Base-by-base conservation (phyloP, 306 rosid genomes). In the Inga oerstediana region DNA sequence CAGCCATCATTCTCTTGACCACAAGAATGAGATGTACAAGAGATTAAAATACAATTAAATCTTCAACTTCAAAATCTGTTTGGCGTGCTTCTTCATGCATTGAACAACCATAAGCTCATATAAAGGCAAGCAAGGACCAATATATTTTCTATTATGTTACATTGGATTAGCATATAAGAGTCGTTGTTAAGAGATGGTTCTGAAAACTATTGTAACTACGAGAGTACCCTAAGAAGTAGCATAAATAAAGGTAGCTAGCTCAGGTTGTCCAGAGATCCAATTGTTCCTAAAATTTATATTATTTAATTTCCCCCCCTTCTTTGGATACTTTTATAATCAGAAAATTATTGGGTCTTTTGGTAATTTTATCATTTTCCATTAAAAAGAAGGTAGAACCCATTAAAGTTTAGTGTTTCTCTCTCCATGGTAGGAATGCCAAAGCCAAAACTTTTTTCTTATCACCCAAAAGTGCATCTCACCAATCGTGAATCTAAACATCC, bases 1-100 rank as follows among this genome's bases (percentile, higher is more conserved):
- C 17, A 70, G 82, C 48, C 71, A 72, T 46, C 75, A 65, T 75
- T 54, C 37, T 77, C 77, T 43, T 64, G 74, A 49, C 72, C 43
- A 64, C 44, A 46, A 8, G 19, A 24, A 41, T 70, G 10, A 41
- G 52, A 70, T 1, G 43, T 9, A 39, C 15, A 8, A 68, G 48
- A 68, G 11, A 43, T n/a, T 39, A 69, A 20, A 69, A 69, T 20
- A 69, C 51, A 39, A 39, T 2, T 41, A 2, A 24, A 70, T 70
- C 52, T 20, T 41, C 48, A n/a, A 43, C 43, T 41, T 70, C 19
- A 19, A 22, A 70, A 41, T 45, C 75, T 20, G 75, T 41, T 70
- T 12, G 4, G 34, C 5, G 3, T 41, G 34, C 16, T 43, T 41
- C 73, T 41, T 70, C 34, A 70, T 70, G 74, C 74, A 70, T 70